These are phyloP conservation scores for Trichoderma arundinaceum DNA, from an alignment of 2,329 filamentous ascomycete species.

Conservation along the genomic window DNA sequence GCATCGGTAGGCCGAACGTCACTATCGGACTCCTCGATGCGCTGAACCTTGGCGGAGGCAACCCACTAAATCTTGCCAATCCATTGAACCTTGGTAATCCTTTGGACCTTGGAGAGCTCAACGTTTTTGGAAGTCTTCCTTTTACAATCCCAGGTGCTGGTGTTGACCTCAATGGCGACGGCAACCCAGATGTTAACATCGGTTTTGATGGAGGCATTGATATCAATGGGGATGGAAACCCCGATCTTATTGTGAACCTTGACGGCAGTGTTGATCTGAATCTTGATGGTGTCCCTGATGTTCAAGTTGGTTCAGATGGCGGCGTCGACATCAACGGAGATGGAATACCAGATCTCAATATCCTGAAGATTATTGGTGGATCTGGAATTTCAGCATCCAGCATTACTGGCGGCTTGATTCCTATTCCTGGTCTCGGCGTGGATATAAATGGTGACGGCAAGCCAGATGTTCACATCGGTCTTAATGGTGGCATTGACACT, in stretches of 20 bases:
- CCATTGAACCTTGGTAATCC: too few relatives aligned
- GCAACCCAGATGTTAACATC: background rate
- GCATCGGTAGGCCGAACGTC: background rate
- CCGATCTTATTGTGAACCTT: background rate
- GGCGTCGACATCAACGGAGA: background rate
- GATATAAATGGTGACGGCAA: constrained; percentile 10
- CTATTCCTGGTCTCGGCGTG: background rate
- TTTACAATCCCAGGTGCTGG: background rate
- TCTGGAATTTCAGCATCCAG: too few relatives aligned
- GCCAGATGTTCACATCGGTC: background rate
- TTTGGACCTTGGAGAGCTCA: too few relatives aligned
- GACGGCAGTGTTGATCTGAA: background rate
- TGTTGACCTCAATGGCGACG: constrained; percentile 8
- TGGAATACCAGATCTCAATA: background rate
- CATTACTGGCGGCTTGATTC: background rate
- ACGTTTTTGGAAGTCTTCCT: background rate
- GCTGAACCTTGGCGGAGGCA: too few relatives aligned
- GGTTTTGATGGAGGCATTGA: background rate
- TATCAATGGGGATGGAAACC: background rate
- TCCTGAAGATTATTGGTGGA: background rate
- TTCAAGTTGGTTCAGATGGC: background rate
- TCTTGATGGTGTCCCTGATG: background rate
- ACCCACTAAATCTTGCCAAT: too few relatives aligned
- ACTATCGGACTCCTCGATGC: background rate
- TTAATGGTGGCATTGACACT: background rate